Base-by-base conservation (phyloP, 2,329 filamentous ascomycete species). In the Epichloe gansuensis region DNA sequence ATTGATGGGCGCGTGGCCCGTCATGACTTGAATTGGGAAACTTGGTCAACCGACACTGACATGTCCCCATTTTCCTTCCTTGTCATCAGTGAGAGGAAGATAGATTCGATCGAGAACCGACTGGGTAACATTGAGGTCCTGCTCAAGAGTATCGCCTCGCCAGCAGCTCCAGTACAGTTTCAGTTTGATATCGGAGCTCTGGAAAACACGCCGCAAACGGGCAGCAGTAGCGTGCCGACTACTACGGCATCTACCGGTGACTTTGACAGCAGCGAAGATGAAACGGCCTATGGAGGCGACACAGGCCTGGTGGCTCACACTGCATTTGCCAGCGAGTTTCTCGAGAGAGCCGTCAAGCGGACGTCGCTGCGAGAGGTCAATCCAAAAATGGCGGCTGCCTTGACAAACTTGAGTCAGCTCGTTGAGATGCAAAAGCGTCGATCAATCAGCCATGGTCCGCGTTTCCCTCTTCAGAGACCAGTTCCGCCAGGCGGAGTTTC, bases 271-370 rank as follows among this genome's bases (percentile, higher is more conserved):
- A 67, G 64, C 48, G 68, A 70, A 13, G 66, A 69, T 5, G 69
- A 72, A 51, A 68, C 68, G 13, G 67, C 67, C 13, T 71, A 74
- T 59, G 69, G 75, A 54, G 75, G 73, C n/a, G 71, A 74, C 58
- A 71, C 73, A 1, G 74, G 72, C 21, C 66, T 78, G 45, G 66
- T 73, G 4, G 72, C 72, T 4, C 75, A 78, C 52, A 74, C 77
- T 3, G 70, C 69, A n/a, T 78, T 78, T 58, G 77, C 75, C 23
- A 75, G 69, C 60, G 73, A 77, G 57, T 76, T 80, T 42, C 70
- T 79, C 23, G 75, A 80, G 58, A 69, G 73, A 53, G 73, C 74
- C n/a, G 75, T 77, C 28, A 66, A 71, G 56, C 69, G 72, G 25
- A 74, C 74, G 1, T 69, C 75, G 0, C 63, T 77, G 3, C 67